Conservation (phyloP, 768 basidiomycete species). For the Termitomyces sp. region DNA sequence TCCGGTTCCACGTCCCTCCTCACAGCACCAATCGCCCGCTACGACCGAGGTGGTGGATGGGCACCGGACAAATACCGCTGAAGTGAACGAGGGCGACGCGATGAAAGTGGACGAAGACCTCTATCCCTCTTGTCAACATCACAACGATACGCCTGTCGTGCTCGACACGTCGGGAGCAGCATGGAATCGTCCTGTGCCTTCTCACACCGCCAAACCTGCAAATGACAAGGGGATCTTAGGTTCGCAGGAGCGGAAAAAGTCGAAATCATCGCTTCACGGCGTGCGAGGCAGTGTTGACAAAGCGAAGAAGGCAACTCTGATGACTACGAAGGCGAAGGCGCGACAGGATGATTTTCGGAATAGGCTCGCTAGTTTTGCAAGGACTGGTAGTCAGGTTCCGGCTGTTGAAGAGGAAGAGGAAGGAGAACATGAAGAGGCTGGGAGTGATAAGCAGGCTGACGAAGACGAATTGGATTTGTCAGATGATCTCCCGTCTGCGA, state of each 20-base stretch:
- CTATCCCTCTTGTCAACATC: not conserved
- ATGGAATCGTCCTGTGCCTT: slow-evolving; percentile 29
- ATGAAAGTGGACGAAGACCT: slow-evolving; percentile 19
- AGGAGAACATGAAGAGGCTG: slow-evolving; percentile 20
- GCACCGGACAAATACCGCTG: not conserved
- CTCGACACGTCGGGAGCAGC: slow-evolving; percentile 49
- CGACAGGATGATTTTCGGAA: slow-evolving; percentile 36
- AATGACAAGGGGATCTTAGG: not conserved
- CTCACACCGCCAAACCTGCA: not conserved
- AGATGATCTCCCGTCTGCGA: not conserved
- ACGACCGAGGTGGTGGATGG: not conserved
- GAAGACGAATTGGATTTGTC: not conserved
- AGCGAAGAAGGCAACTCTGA: not conserved
- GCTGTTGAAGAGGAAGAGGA: slow-evolving; percentile 19
- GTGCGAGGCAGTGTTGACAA: not conserved
- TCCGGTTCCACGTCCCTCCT: not conserved
- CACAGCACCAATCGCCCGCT: not conserved
- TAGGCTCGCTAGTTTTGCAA: slow-evolving; percentile 51
- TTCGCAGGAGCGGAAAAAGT: not conserved
- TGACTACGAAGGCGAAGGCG: not conserved
- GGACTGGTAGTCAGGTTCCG: slow-evolving; percentile 37
- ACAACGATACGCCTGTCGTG: slow-evolving; percentile 23
- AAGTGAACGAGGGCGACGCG: not conserved
- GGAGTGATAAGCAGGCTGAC: not conserved
- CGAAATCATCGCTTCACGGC: not conserved